Evolutionary conservation across 2,329 filamentous ascomycete genomes (phyloP).

Genomic region (Aspergillus niger): DNA sequence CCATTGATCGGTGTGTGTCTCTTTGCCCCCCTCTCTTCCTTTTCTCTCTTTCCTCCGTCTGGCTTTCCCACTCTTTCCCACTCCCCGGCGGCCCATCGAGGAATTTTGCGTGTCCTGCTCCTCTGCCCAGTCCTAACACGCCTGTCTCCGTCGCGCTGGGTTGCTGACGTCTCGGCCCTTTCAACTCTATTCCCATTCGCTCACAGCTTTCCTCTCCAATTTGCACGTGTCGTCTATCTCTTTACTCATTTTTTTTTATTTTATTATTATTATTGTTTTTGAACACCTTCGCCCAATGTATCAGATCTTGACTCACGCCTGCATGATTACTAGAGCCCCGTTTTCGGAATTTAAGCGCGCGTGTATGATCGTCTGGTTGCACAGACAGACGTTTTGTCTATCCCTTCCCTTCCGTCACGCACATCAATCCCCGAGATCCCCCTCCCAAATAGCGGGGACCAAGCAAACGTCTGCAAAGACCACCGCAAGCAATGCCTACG

Average conservation of each 20-base stretch:
- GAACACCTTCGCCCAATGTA: not conserved
- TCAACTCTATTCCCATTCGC: not conserved
- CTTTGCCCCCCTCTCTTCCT: too few relatives aligned
- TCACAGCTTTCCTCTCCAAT: not conserved
- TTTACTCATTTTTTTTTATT: not conserved
- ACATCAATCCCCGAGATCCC: conserved; percentile 7
- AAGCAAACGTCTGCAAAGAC: conserved; percentile 2
- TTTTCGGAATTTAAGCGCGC: not conserved
- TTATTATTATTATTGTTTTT: not conserved
- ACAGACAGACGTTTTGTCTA: conserved; percentile 1
- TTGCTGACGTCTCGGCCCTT: conserved; percentile 5
- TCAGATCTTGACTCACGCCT: not conserved
- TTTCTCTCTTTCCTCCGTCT: too few relatives aligned
- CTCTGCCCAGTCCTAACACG: not conserved
- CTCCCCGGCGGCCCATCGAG: not conserved
- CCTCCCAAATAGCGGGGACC: conserved; percentile 12
- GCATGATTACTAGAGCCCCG: not conserved
- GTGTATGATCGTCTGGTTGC: conserved; percentile 1
- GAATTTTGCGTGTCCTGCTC: conserved; percentile 6
- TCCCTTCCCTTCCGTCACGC: conserved; percentile 1
- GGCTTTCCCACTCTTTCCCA: not conserved
- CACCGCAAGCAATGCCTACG: conserved; percentile 31
- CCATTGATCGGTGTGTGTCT: conserved; percentile 4
- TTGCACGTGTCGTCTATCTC: not conserved
- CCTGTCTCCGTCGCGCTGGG: conserved; percentile 7